phyloP scores from a whole-genome alignment of 495 filamentous ascomycete species.

The Xanthoparmelia taractica region DNA sequence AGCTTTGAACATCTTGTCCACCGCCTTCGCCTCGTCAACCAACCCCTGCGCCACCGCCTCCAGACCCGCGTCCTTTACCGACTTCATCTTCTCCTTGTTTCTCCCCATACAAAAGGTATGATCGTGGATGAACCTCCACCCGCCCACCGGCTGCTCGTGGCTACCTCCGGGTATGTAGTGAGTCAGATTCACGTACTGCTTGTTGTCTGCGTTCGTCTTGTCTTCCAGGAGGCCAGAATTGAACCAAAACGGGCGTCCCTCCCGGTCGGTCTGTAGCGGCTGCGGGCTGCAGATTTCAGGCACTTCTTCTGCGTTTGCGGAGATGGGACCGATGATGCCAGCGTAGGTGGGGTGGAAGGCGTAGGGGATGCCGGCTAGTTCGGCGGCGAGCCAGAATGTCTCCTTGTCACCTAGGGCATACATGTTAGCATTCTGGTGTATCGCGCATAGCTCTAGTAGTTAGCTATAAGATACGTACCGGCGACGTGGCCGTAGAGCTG shows the following conservation, averaged over 20 bases:
- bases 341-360: constrained; percentile 14
- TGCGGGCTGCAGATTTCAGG: constrained; percentile 28
- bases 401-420: constrained; percentile 15
- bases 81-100: not conserved
- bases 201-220: not conserved
- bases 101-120: constrained; percentile 3
- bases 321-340: constrained; percentile 21
- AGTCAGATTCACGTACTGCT: not conserved
- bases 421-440: not conserved
- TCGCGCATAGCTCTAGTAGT: not conserved
- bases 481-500: not conserved
- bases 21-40: constrained; percentile 5
- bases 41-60: not conserved
- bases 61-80: not conserved
- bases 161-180: not conserved
- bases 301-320: constrained; percentile 7
- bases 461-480: not conserved
- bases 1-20: not conserved
- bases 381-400: constrained; percentile 12
- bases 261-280: constrained; percentile 27
- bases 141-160: not conserved
- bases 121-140: constrained; percentile 2
- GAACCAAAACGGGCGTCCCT: constrained; percentile 30
- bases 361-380: constrained; percentile 11
- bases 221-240: constrained; percentile 20